Evolutionary conservation across 208 protist species (phyloP).

Genomic region (Acanthamoeba triangularis): DNA sequence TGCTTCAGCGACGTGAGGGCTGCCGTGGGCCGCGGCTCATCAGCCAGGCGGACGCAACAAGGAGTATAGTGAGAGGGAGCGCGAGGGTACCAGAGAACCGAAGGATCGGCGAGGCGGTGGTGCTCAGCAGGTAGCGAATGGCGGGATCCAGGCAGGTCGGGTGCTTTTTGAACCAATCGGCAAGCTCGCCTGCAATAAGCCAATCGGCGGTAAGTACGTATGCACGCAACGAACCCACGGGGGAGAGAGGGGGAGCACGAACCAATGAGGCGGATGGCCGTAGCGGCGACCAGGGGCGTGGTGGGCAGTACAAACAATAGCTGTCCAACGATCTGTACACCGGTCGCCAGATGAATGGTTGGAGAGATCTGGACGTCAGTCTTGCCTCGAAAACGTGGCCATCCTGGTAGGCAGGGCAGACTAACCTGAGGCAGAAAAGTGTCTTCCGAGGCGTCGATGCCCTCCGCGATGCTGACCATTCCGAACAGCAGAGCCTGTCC

Average conservation of each 20-base stretch:
- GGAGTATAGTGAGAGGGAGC: neutral
- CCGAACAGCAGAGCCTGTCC: slow-evolving; percentile 7
- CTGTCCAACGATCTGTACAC: neutral
- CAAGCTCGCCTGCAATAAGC: neutral
- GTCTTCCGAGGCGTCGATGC: neutral
- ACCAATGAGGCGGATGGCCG: slow-evolving; percentile 7
- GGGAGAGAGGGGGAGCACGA: neutral
- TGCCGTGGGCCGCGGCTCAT: neutral
- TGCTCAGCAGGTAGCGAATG: slow-evolving; percentile 17
- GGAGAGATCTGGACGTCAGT: too few species aligned
- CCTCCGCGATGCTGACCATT: neutral
- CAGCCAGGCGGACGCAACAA: neutral
- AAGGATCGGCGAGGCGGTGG: slow-evolving; percentile 3
- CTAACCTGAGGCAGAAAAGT: neutral
- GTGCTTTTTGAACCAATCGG: slow-evolving; percentile 1
- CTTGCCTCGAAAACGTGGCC: too few species aligned
- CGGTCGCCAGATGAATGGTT: neutral
- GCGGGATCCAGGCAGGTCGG: slow-evolving; percentile 14
- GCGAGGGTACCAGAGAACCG: neutral
- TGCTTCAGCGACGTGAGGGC: neutral
- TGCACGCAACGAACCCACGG: neutral
- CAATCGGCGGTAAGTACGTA: neutral
- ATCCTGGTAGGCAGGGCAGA: too few species aligned
- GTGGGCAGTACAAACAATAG: neutral
- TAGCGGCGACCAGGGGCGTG: neutral